Percentiles rank a stretch among this genome's conserved stretches.
Conservation (phyloP, 2,329 filamentous ascomycete genomes). For the Sarocladium oryzae region DNA sequence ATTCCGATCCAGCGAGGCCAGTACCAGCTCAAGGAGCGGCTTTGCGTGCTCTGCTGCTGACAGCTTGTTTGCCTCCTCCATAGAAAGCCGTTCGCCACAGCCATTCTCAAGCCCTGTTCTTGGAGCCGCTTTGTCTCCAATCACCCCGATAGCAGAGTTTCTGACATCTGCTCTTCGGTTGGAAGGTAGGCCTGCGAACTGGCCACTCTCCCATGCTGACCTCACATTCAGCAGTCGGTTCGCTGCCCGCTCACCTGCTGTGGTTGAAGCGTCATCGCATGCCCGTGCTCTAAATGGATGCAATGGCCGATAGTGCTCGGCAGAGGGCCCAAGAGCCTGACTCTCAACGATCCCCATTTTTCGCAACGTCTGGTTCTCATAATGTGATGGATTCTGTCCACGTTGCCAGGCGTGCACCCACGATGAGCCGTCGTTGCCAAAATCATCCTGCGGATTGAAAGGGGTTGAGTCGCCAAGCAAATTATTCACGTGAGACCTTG, state of each 20-base stretch:
- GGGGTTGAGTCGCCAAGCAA: not conserved
- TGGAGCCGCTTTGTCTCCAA: constrained; percentile 24
- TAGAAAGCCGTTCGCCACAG: constrained; percentile 14
- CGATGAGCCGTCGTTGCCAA: not conserved
- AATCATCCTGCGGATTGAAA: not conserved
- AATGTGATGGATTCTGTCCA: not conserved
- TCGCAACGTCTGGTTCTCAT: not conserved
- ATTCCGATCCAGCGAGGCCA: constrained; percentile 21
- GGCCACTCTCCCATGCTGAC: not conserved
- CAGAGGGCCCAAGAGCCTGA: not conserved
- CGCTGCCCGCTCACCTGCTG: not conserved
- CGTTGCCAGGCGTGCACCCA: not conserved
- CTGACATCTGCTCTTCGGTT: not conserved
- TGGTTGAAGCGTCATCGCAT: not conserved
- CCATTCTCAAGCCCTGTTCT: constrained; percentile 22
- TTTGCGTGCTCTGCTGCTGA: constrained; percentile 31
- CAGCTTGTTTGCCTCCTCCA: constrained; percentile 30
- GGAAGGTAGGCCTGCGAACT: not conserved
- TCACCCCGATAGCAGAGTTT: constrained; percentile 24
- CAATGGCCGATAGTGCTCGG: not conserved
- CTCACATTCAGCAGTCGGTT: not conserved
- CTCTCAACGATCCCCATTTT: not conserved
- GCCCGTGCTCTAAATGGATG: not conserved
- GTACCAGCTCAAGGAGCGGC: constrained; percentile 36
- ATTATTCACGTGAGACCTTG: not conserved